Evolutionary conservation across 345 rosid genomes (phyloP).

Genomic region (Rubroshorea leprosula): DNA sequence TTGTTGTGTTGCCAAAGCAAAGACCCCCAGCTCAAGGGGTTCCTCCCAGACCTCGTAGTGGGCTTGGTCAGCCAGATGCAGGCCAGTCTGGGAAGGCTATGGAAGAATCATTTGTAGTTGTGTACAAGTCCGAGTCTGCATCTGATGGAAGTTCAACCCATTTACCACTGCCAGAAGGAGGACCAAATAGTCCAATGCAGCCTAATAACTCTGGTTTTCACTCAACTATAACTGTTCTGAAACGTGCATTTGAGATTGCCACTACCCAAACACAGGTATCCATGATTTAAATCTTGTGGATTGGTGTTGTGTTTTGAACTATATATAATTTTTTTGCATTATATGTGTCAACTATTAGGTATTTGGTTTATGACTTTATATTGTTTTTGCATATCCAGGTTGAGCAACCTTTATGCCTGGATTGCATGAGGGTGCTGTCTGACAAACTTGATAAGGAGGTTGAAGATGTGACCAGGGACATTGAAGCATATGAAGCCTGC

Average conservation of each 20-base stretch:
- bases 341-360: no score
- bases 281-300: conserved; percentile 3
- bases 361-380: conserved; percentile 4
- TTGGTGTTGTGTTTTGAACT: background rate
- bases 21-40: conserved; percentile 59
- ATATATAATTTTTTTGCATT: background rate
- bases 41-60: conserved; percentile 60
- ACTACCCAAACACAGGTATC: conserved; percentile 81
- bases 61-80: conserved; percentile 49
- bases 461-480: conserved; percentile 86
- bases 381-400: conserved; percentile 44
- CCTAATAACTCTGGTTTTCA: conserved; percentile 72
- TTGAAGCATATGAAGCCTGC: conserved; percentile 86
- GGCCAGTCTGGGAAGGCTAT: conserved; percentile 65
- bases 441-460: conserved; percentile 95
- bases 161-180: conserved; percentile 51
- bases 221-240: conserved; percentile 63
- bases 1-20: conserved; percentile 73
- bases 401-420: conserved; percentile 94
- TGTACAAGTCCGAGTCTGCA: conserved; percentile 73
- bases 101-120: conserved; percentile 97
- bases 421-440: conserved; percentile 92
- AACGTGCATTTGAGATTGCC: conserved; percentile 85
- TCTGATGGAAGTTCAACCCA: conserved; percentile 55
- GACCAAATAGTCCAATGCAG: conserved; percentile 52